Evolutionary conservation across 1,284 basidiomycete species (phyloP).

Genomic region (Cryptococcus jaspeensis): DNA sequence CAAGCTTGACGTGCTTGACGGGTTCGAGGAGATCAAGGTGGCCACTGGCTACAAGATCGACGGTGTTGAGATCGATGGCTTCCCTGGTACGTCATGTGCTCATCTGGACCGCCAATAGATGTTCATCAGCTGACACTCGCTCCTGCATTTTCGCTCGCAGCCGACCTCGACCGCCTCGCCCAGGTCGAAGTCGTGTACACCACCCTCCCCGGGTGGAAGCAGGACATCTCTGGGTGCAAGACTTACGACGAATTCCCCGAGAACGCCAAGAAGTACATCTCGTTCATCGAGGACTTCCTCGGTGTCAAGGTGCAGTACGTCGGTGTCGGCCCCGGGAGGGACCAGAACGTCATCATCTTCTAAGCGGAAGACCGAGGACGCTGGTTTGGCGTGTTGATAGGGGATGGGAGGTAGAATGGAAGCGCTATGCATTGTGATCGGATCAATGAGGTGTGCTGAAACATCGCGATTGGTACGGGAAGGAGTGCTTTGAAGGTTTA

Average conservation of each 20-base stretch:
- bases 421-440: no score
- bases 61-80: constrained; percentile 74
- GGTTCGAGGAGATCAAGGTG: constrained; percentile 83
- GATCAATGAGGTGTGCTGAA: no score
- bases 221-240: constrained; percentile 66
- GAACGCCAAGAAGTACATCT: constrained; percentile 82
- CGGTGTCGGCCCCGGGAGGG: constrained; percentile 49
- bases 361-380: constrained; percentile 5
- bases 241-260: constrained; percentile 79
- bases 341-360: constrained; percentile 45
- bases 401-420: no score
- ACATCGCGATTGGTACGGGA: no score
- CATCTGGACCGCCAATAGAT: background rate
- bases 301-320: constrained; percentile 69
- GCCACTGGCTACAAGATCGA: constrained; percentile 77
- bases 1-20: constrained; percentile 90
- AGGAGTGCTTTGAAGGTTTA: no score
- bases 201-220: constrained; percentile 90
- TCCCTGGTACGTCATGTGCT: constrained; percentile 69
- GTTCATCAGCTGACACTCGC: background rate
- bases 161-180: constrained; percentile 78
- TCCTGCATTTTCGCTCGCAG: constrained; percentile 50
- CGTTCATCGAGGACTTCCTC: constrained; percentile 80
- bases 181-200: constrained; percentile 85
- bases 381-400: no score